Evolutionary conservation across 2,329 filamentous ascomycete genomes (phyloP).

Genomic region (Huntiella omanensis): DNA sequence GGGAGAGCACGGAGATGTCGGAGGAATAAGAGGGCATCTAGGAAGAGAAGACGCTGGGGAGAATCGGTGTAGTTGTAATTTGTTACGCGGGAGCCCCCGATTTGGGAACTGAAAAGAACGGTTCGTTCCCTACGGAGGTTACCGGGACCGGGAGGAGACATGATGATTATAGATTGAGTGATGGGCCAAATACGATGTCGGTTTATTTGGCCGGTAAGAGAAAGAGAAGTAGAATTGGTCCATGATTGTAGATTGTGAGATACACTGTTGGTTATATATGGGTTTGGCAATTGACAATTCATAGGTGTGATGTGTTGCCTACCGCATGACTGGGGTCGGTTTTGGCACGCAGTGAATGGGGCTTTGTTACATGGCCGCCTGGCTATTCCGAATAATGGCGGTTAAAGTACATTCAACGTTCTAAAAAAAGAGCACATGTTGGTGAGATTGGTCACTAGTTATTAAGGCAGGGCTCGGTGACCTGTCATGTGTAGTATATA

Average conservation of each 20-base stretch:
- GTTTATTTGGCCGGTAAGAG: not conserved
- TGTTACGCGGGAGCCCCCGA: constrained; percentile 36
- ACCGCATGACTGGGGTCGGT: no score
- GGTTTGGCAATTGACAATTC: not conserved
- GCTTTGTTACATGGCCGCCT: no score
- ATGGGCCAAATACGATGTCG: not conserved
- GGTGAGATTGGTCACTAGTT: no score
- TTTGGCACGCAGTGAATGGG: no score
- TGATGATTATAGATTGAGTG: not conserved
- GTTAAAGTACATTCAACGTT: no score
- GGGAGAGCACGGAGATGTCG: constrained; percentile 40
- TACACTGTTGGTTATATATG: not conserved
- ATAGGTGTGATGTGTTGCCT: no score
- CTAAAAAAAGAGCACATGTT: no score
- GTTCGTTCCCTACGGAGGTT: constrained; percentile 17
- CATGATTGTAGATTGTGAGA: not conserved
- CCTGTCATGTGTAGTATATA: no score
- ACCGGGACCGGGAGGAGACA: not conserved
- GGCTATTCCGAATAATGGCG: no score
- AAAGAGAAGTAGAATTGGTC: not conserved
- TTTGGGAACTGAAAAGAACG: constrained; percentile 38
- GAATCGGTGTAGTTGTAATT: constrained; percentile 42
- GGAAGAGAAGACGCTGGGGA: constrained; percentile 27
- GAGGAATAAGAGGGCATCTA: constrained; percentile 12
- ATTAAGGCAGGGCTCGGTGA: no score